Evolutionary conservation across 139 green algal species (phyloP).

Genomic region (Bryopsis sp.): DNA sequence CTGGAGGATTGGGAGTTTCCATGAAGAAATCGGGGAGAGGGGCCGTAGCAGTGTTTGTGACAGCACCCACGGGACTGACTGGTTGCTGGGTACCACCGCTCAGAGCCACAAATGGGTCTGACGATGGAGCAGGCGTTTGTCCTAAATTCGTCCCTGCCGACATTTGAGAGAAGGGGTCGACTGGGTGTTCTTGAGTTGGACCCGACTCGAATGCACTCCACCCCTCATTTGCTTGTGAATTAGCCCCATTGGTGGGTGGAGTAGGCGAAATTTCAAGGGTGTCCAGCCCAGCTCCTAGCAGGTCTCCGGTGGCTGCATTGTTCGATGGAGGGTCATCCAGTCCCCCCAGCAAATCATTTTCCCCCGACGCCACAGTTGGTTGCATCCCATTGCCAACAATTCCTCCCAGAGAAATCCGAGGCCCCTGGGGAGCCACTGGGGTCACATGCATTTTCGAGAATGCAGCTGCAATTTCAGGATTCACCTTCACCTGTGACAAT

Average conservation of each 20-base stretch:
- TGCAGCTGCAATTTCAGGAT: constrained; percentile 58
- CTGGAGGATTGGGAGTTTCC: not conserved
- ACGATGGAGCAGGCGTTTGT: not conserved
- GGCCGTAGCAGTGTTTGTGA: not conserved
- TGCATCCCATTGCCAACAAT: not conserved
- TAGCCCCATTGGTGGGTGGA: too few species aligned
- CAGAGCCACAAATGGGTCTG: not conserved
- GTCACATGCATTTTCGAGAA: constrained; percentile 32
- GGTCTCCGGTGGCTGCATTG: constrained; percentile 9
- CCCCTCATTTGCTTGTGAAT: not conserved
- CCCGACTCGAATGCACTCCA: not conserved
- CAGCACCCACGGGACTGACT: not conserved
- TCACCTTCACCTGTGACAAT: constrained; percentile 63
- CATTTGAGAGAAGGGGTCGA: not conserved
- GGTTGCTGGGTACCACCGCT: not conserved
- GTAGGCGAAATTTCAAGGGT: too few species aligned
- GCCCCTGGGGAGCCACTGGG: not conserved
- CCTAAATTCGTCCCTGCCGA: not conserved
- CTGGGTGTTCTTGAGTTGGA: not conserved
- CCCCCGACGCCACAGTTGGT: not conserved
- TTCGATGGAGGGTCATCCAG: constrained; percentile 21
- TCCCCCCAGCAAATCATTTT: constrained; percentile 39
- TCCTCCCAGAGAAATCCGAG: not conserved
- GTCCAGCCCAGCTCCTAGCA: not conserved
- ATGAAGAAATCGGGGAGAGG: not conserved